These are phyloP conservation scores for Botryotinia calthae DNA, from an alignment of 2,329 filamentous ascomycete genomes.

Conservation along the genomic window DNA sequence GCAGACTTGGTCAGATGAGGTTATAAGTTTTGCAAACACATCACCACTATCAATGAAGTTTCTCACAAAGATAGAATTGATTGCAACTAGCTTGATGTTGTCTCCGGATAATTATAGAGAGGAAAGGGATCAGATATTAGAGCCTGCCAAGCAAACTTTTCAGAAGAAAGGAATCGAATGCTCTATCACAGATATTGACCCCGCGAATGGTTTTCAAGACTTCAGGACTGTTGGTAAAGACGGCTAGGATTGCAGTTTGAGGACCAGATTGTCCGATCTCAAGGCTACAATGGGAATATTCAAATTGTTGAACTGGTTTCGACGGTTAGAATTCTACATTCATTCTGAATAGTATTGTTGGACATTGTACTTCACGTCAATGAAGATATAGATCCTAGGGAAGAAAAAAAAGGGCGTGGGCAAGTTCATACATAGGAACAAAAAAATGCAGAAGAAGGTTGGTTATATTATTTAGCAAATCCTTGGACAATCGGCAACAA, in stretches of 20 bases:
- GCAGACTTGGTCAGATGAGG: neutral
- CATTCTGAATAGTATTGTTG: neutral
- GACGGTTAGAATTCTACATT: neutral
- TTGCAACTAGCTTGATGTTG: neutral
- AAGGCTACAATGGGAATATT: neutral
- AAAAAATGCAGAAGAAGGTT: neutral
- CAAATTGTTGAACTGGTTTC: too few species aligned
- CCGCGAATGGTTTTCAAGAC: neutral
- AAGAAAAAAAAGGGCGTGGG: neutral
- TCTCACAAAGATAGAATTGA: neutral
- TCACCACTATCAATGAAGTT: neutral
- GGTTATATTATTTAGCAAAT: neutral
- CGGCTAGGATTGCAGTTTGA: neutral
- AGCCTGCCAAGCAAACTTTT: neutral
- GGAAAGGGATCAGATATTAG: neutral
- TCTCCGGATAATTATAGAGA: neutral
- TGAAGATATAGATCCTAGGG: neutral
- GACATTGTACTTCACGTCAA: neutral
- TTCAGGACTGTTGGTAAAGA: neutral
- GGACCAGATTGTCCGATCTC: neutral
- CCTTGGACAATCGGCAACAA: neutral
- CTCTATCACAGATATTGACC: accelerated
- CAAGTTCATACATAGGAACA: neutral
- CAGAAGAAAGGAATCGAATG: neutral
- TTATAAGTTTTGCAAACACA: neutral